Base-by-base conservation (phyloP, 495 filamentous ascomycete species). In the Podospora australis region DNA sequence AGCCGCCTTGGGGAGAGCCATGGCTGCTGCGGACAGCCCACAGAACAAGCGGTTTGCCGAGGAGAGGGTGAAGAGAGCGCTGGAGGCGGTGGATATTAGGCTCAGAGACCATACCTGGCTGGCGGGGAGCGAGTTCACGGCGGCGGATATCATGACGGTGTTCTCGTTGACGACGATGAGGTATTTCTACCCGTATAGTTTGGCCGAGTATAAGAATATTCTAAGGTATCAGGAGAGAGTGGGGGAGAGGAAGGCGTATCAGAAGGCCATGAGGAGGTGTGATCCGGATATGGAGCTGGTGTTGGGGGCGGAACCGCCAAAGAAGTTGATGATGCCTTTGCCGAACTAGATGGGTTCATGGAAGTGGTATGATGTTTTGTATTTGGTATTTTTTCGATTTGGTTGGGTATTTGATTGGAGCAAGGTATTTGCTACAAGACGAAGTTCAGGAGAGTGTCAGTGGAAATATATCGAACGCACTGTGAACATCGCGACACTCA, bases 131-230 rank as follows among this genome's bases (percentile, higher is more conserved):
- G 63, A 78, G 41, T 75, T 86, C 48, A 82, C 78, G 1, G 76
- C 71, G 0, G 81, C 81, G 1, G 81, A 85, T 67, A 67, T 83
- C 25, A 82, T 82, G 74, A 68, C 46, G 4, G 59, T 82, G 6
- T 76, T 67, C 44, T 63, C 63, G 22, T 58, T 83, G 38, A 80
- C 78, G 2, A 81, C 75, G 9, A 69, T 80, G 70, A 64, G 81
- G 16, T 62, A 64, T 10, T 81, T 76, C 45, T 52, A 39, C 42
- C 64, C 63, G 17, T 57, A 69, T n/a, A 67, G 73, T 40, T 59
- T 82, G 28, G 47, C 44, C 2, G 46, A 41, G 6, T 79, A 75
- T 56, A 48, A 48, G 23, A 62, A 64, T 22, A 65, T 82, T 20
- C 32, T 79, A 45, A 51, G 19, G 8, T 83, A 74, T 60, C 58